These are phyloP conservation scores for Ophiostoma populinum DNA, from an alignment of 2,329 filamentous ascomycete genomes.

Conservation along the genomic window DNA sequence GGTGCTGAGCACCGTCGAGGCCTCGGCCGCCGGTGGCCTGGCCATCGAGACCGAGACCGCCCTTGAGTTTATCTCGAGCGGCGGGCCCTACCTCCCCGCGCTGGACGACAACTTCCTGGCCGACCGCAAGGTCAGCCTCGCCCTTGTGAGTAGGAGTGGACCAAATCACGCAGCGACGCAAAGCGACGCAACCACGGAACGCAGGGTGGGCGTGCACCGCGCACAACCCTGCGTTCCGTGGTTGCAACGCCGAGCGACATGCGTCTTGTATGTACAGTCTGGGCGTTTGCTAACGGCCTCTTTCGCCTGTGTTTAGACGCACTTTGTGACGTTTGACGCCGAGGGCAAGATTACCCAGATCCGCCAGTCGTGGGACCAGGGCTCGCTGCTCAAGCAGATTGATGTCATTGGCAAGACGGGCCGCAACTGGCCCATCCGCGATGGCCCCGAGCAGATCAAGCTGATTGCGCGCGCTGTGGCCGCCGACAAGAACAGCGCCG, in stretches of 20 bases:
- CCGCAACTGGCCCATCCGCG: conserved; percentile 87
- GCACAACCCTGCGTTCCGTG: not conserved
- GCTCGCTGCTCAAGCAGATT: conserved; percentile 76
- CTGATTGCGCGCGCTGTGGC: conserved; percentile 47
- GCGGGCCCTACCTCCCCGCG: conserved; percentile 72
- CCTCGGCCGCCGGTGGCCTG: conserved; percentile 44
- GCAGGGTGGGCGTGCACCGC: too few species aligned
- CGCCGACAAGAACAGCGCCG: conserved; percentile 30
- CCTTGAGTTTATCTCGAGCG: conserved; percentile 64
- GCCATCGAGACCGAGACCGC: conserved; percentile 67
- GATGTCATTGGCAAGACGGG: conserved; percentile 83
- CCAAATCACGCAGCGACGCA: too few species aligned
- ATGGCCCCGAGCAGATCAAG: conserved; percentile 67
- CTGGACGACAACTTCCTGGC: conserved; percentile 89
- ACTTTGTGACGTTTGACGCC: conserved; percentile 71
- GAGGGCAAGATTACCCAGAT: conserved; percentile 70
- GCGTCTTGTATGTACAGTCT: conserved; percentile 5
- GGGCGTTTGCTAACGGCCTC: not conserved
- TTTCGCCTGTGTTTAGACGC: conserved; percentile 36
- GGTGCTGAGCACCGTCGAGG: conserved; percentile 57
- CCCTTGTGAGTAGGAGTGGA: conserved; percentile 48
- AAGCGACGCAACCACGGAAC: too few species aligned
- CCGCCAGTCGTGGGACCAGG: conserved; percentile 90
- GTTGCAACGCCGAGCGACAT: conserved; percentile 3
- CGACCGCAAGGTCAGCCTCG: conserved; percentile 61